A percentile compares a stretch with the other conserved stretches of the same genome.
Evolutionary conservation across 2,329 filamentous ascomycete genomes (phyloP).

Genomic region (Fusarium kyushuense): DNA sequence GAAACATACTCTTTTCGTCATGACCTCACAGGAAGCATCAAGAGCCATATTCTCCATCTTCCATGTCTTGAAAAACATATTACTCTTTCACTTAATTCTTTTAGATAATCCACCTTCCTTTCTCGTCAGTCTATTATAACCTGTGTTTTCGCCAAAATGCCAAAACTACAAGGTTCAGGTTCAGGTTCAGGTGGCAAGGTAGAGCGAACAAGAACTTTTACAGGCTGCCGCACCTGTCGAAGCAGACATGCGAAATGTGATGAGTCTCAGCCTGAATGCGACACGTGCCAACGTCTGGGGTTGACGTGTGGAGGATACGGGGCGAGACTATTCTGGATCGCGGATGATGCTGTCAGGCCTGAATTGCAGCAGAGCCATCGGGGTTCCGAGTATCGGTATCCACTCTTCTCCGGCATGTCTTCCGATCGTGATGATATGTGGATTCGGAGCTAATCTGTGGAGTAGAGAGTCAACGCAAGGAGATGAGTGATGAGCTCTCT

Average conservation of each 20-base stretch:
- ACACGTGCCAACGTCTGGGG: slow-evolving; percentile 52
- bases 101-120: slow-evolving; percentile 40
- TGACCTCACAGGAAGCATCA: neutral
- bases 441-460: neutral
- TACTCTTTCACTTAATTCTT: neutral
- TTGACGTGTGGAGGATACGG: slow-evolving; percentile 57
- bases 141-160: slow-evolving; percentile 17
- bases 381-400: slow-evolving; percentile 54
- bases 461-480: slow-evolving; percentile 36
- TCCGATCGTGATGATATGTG: neutral
- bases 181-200: slow-evolving; percentile 5
- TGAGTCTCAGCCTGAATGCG: slow-evolving; percentile 56
- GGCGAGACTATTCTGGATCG: slow-evolving; percentile 51
- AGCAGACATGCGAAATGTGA: slow-evolving; percentile 60
- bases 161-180: slow-evolving; percentile 16
- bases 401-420: slow-evolving; percentile 55
- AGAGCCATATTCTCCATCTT: neutral
- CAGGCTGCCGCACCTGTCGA: slow-evolving; percentile 52
- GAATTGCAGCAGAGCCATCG: slow-evolving; percentile 44
- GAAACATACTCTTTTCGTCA: slow-evolving; percentile 39
- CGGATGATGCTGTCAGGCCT: slow-evolving; percentile 39
- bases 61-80: neutral
- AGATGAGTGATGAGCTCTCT: slow-evolving; percentile 50
- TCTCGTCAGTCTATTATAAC: neutral
- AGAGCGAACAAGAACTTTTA: slow-evolving; percentile 50